A percentile compares a stretch with the other conserved stretches of the same genome.
These are phyloP conservation scores for Volvox africanus DNA, from an alignment of 139 green algal genomes.

Conservation along the genomic window DNA sequence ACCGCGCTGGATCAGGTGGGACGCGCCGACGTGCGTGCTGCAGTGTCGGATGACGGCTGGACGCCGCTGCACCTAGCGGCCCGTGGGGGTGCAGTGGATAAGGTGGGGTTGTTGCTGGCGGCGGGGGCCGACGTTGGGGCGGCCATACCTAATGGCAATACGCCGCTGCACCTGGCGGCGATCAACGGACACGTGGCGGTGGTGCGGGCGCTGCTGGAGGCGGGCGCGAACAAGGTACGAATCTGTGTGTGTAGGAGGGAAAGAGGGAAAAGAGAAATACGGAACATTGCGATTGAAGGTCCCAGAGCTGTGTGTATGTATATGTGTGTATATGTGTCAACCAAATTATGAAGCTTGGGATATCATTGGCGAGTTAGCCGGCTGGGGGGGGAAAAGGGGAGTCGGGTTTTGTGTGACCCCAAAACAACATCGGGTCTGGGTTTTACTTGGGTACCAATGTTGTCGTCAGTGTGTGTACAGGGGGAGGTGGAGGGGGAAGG, in stretches of 20 bases:
- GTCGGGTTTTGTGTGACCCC: no score
- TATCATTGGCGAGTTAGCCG: no score
- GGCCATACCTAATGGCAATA: conserved; percentile 47
- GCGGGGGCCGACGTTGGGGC: conserved; percentile 56
- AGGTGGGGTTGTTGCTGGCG: conserved; percentile 61
- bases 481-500: no score
- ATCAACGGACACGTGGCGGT: conserved; percentile 55
- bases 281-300: no score
- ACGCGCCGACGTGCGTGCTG: conserved; percentile 41
- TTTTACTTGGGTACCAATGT: no score
- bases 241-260: no score
- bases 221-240: conserved; percentile 34
- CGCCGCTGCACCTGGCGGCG: conserved; percentile 53
- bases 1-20: conserved; percentile 43
- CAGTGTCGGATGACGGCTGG: conserved; percentile 61
- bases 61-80: conserved; percentile 77
- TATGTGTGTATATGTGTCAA: no score
- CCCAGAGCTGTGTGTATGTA: no score
- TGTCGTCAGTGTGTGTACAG: neutral
- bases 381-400: no score
- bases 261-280: no score
- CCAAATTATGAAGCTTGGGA: no score
- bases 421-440: no score
- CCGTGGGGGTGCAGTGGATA: conserved; percentile 52
- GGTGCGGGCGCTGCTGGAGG: conserved; percentile 27